phyloP scores from a whole-genome alignment of 2,329 filamentous ascomycete species.

The Macrophomina pseudophaseolina region DNA sequence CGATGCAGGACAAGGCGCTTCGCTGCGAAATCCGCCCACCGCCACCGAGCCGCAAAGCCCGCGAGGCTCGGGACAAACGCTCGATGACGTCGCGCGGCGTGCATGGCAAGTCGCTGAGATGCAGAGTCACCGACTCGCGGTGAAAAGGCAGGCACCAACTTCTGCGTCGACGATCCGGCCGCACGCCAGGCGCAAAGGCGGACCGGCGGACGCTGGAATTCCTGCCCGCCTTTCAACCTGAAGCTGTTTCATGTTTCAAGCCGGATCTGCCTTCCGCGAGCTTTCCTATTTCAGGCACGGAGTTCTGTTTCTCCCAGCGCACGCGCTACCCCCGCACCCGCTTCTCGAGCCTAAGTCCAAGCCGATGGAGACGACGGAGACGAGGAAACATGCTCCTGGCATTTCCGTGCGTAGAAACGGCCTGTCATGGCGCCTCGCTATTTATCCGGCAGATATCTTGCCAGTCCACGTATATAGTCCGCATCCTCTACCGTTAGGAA shows the following conservation, averaged over 20 bases:
- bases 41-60: not conserved
- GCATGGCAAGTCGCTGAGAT: not conserved
- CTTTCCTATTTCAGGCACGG: constrained; percentile 23
- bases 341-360: not conserved
- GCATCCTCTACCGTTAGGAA: not conserved
- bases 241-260: constrained; percentile 21
- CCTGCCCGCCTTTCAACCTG: not conserved
- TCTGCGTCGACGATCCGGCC: not conserved
- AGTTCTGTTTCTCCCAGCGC: constrained; percentile 3
- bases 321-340: constrained; percentile 17
- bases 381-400: constrained; percentile 9
- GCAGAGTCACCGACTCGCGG: not conserved
- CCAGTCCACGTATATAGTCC: not conserved
- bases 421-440: constrained; percentile 7
- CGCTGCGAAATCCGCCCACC: not conserved
- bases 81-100: not conserved
- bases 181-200: not conserved
- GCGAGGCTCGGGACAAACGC: not conserved
- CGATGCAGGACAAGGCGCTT: not conserved
- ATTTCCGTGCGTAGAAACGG: constrained; percentile 3
- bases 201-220: not conserved
- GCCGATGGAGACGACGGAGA: not conserved
- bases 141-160: not conserved
- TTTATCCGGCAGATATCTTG: constrained; percentile 9
- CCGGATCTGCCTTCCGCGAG: constrained; percentile 16